Percentiles rank a stretch among this genome's conserved stretches.
Conservation (phyloP, 441 rosid species). For the Corymbia citriodora region DNA sequence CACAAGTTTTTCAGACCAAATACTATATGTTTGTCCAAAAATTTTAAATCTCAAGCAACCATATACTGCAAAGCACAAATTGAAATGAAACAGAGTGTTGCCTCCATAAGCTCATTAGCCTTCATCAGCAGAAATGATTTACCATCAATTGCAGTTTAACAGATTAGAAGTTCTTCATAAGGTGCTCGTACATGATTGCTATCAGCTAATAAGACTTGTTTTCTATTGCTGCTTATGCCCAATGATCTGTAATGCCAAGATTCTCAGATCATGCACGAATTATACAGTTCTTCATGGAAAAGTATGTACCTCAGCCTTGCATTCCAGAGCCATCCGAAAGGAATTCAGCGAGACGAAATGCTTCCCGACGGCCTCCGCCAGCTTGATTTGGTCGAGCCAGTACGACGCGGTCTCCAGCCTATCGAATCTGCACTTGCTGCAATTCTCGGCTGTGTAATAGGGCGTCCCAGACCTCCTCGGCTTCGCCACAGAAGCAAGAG, state of each 20-base stretch:
- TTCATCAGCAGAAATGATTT: background rate
- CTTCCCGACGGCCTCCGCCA: slow-evolving; percentile 14
- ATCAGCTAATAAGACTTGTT: background rate
- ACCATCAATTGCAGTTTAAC: background rate
- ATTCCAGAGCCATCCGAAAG: slow-evolving; percentile 18
- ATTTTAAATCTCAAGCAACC: background rate
- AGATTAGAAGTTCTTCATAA: background rate
- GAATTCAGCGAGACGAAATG: slow-evolving; percentile 12
- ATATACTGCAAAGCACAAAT: background rate
- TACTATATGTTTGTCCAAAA: background rate
- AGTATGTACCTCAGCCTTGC: slow-evolving; percentile 12
- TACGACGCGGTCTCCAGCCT: slow-evolving; percentile 16
- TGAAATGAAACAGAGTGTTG: background rate
- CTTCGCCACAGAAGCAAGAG: background rate
- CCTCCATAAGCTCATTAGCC: background rate
- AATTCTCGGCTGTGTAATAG: slow-evolving; percentile 8
- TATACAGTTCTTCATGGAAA: background rate
- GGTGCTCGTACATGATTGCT: background rate
- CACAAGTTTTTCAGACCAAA: background rate
- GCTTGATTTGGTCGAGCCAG: slow-evolving; percentile 24
- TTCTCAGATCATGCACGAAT: background rate
- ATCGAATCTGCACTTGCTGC: slow-evolving; percentile 20
- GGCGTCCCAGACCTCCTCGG: slow-evolving; percentile 11
- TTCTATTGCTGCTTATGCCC: background rate
- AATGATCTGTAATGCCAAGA: background rate